Percentiles rank a stretch among this genome's conserved stretches.
Evolutionary conservation across 495 filamentous ascomycete genomes (phyloP).

Genomic region (Aspergillus mulundensis): DNA sequence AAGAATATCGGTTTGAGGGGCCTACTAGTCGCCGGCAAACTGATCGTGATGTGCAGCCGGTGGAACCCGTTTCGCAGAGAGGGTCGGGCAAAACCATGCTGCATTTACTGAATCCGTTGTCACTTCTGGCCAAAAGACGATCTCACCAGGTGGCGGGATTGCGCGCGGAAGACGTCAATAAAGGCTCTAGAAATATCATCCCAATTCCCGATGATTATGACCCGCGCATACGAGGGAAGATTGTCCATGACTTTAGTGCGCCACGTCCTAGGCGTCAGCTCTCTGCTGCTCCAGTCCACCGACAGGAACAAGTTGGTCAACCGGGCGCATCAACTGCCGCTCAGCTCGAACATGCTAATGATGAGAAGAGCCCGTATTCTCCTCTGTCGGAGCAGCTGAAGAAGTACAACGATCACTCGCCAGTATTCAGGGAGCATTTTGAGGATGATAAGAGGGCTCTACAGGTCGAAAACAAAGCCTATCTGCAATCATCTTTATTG

Average conservation of each 20-base stretch:
- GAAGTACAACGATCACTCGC: conserved; percentile 50
- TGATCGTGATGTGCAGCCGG: conserved; percentile 29
- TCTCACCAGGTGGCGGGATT: conserved; percentile 46
- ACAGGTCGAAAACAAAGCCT: conserved; percentile 48
- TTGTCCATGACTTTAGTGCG: conserved; percentile 87
- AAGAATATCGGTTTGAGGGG: conserved; percentile 27
- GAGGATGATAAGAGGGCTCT: conserved; percentile 53
- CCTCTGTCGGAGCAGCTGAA: conserved; percentile 26
- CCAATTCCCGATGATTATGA: conserved; percentile 73
- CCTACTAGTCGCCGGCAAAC: conserved; percentile 19
- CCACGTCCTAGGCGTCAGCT: conserved; percentile 62
- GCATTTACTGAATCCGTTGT: conserved; percentile 65
- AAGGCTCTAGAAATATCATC: conserved; percentile 46
- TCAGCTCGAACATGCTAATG: background rate
- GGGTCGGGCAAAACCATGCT: conserved; percentile 55
- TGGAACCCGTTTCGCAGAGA: conserved; percentile 33
- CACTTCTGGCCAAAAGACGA: conserved; percentile 55
- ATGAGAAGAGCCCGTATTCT: background rate
- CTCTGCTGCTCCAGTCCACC: conserved; percentile 33
- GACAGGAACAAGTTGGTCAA: conserved; percentile 3
- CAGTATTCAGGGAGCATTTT: conserved; percentile 66
- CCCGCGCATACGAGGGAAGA: conserved; percentile 76
- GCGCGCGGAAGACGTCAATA: conserved; percentile 45
- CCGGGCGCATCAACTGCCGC: conserved; percentile 17
- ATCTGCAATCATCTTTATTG: conserved; percentile 42